Evolutionary conservation across 768 basidiomycete species (phyloP), one percentile per base, ranked within the genome.

Genomic region (Serendipita sp.): DNA sequence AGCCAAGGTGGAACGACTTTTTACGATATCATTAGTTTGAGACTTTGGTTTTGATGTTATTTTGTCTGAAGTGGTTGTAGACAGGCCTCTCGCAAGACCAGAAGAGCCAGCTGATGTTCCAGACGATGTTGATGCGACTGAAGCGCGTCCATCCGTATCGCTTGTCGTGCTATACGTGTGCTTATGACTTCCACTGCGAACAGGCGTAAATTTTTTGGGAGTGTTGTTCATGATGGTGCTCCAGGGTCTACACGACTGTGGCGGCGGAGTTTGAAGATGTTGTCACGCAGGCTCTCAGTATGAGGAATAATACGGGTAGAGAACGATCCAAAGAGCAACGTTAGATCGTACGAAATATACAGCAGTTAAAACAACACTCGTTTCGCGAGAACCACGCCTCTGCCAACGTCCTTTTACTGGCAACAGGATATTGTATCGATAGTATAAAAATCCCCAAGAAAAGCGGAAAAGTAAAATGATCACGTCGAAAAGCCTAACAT

Each of bases 181-280:
- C 32, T 60, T 24, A 28, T 38, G 56, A 18, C 56, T 37, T n/a
- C 34, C 34, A 30, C 10, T 34, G 8, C 56, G 18, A 10, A 38
- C 37, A n/a, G 56, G 56, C 28, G 34, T 60, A 37, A 60, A 60
- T 34, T 60, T 60, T 60, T 35, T 32, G 28, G 56, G 56, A 10
- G 18, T 32, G 28, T 34, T 38, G 37, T 35, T 60, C 56, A 60
- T 60, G 28, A 1, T 60, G 8, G 34, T 24, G 34, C 30, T 28
- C 24, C 28, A 60, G 16, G 8, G 41, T 41, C 41, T 13, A 1
- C 41, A 41, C 41, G 41, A 41, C 16, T 35, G 56, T 60, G 28
- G 30, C n/a, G 34, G 56, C 56, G 56, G 56, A 60, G 56, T 60
- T 53, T 60, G 56, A 60, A 60, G 35, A n/a, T 60, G 24, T 28